Conservation (phyloP, 352 stramenopile genomes). For the Albugo laibachii region DNA sequence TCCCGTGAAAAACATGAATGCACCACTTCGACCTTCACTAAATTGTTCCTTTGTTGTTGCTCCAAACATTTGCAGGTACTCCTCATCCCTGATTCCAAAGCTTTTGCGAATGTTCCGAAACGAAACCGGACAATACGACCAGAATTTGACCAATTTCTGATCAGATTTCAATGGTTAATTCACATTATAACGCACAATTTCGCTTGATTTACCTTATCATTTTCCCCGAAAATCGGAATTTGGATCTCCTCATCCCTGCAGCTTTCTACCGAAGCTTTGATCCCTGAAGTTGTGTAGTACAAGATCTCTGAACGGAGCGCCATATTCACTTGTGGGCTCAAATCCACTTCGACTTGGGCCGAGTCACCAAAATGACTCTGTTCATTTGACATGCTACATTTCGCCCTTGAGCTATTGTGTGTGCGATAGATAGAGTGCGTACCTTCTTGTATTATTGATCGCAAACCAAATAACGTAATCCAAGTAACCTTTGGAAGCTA, state of each 20-base stretch:
- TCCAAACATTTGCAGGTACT: conserved; percentile 60
- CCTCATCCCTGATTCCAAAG: conserved; percentile 32
- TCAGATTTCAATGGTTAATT: neutral
- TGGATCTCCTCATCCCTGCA: conserved; percentile 25
- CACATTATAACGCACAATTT: neutral
- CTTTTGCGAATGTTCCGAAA: conserved; percentile 62
- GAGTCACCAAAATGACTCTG: conserved; percentile 54
- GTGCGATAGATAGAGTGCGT: conserved; percentile 17
- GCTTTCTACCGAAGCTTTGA: conserved; percentile 51
- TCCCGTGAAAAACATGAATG: conserved; percentile 84
- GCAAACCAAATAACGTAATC: conserved; percentile 42
- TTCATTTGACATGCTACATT: conserved; percentile 35
- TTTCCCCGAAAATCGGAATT: neutral
- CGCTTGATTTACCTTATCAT: neutral
- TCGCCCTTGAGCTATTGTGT: conserved; percentile 36
- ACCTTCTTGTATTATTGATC: conserved; percentile 20
- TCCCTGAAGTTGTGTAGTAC: conserved; percentile 80
- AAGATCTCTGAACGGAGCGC: conserved; percentile 75
- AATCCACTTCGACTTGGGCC: conserved; percentile 43
- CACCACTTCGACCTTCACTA: conserved; percentile 74
- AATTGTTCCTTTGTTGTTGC: conserved; percentile 77
- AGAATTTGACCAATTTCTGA: conserved; percentile 29
- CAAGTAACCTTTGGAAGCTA: conserved; percentile 69
- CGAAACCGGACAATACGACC: conserved; percentile 38
- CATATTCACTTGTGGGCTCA: conserved; percentile 72